Percentiles rank a stretch among this genome's conserved stretches.
Evolutionary conservation across 768 basidiomycete genomes (phyloP).

Genomic region (Leccinum subgranulosum): DNA sequence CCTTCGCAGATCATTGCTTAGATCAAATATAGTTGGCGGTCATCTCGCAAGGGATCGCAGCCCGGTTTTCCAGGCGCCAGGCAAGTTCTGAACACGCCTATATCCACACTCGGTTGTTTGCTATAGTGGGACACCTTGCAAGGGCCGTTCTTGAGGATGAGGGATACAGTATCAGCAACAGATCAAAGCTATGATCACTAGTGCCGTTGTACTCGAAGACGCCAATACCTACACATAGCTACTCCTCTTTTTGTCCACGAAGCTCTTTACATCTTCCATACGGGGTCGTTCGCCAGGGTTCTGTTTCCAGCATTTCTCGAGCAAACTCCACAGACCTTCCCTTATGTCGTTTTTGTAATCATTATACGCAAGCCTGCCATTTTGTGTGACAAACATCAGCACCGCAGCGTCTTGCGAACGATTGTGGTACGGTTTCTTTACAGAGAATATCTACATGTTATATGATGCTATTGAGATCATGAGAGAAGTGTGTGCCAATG

Average conservation of each 20-base stretch:
- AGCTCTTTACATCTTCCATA: constrained; percentile 12
- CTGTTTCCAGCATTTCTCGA: constrained; percentile 19
- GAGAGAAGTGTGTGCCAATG: not conserved
- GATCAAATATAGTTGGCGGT: constrained; percentile 54
- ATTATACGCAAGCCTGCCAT: constrained; percentile 16
- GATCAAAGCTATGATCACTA: constrained; percentile 25
- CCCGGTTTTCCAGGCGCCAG: constrained; percentile 79
- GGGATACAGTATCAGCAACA: constrained; percentile 32
- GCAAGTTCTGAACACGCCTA: constrained; percentile 82
- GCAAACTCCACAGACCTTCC: constrained; percentile 17
- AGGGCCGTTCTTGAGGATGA: constrained; percentile 54
- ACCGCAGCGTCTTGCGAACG: constrained; percentile 14
- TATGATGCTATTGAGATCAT: not conserved
- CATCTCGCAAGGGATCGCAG: constrained; percentile 89
- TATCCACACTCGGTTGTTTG: constrained; percentile 45
- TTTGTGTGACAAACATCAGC: constrained; percentile 13
- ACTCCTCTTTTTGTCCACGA: constrained; percentile 21
- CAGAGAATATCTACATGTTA: constrained; percentile 23
- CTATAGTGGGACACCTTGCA: constrained; percentile 62
- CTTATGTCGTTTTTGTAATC: constrained; percentile 17
- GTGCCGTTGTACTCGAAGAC: not conserved
- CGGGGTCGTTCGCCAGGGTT: constrained; percentile 9
- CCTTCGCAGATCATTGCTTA: not conserved
- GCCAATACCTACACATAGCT: constrained; percentile 5
- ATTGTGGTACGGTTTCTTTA: constrained; percentile 18